Evolutionary conservation across 148 eudicot genomes (phyloP).

Genomic region (Camellia granthamiana): DNA sequence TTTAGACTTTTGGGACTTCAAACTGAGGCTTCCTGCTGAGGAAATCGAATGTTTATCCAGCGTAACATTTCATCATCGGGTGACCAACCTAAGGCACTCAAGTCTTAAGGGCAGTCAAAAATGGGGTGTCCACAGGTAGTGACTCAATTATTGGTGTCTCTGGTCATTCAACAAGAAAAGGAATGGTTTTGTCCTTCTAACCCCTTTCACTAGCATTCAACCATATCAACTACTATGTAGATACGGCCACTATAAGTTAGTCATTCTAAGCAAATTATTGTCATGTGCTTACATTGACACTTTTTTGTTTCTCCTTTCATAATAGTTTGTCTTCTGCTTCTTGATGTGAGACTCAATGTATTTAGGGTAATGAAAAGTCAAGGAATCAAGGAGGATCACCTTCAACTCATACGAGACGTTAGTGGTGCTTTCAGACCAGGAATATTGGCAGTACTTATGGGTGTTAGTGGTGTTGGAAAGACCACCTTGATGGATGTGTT

Average conservation of each 20-base stretch:
- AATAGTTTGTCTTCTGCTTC: not conserved
- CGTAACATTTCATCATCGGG: no score
- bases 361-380: constrained; percentile 32
- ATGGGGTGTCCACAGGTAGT: not conserved
- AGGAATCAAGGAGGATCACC: constrained; percentile 22
- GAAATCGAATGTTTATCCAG: no score
- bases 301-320: not conserved
- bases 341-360: not conserved
- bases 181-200: constrained; percentile 33
- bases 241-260: constrained; percentile 18
- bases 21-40: no score
- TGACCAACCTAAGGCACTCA: no score
- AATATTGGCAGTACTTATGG: constrained; percentile 26
- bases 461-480: constrained; percentile 41
- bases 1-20: no score
- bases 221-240: constrained; percentile 32
- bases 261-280: not conserved
- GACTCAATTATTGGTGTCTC: not conserved
- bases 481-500: constrained; percentile 38
- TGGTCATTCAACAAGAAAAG: constrained; percentile 15
- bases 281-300: not conserved
- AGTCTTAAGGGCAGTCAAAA: no score
- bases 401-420: constrained; percentile 31
- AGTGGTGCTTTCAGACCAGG: constrained; percentile 39
- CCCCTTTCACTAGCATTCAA: constrained; percentile 34